These are phyloP conservation scores for Penicillium samsonianum DNA, from an alignment of 495 filamentous ascomycete genomes.

Conservation along the genomic window DNA sequence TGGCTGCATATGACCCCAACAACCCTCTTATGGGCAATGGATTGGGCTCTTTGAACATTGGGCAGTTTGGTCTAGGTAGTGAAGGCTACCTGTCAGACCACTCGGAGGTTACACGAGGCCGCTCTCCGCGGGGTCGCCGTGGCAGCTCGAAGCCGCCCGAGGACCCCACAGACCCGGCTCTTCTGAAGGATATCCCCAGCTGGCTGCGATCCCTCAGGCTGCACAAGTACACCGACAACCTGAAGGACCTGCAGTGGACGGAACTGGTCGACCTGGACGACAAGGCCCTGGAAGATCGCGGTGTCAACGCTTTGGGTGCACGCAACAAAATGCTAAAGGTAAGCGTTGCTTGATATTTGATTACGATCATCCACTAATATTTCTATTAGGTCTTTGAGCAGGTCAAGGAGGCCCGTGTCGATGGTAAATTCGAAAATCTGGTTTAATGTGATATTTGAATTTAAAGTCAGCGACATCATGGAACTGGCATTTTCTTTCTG, in stretches of 20 bases:
- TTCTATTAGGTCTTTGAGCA: conserved; percentile 80
- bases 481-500: conserved; percentile 32
- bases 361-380: conserved; percentile 18
- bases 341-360: conserved; percentile 20
- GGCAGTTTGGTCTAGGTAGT: conserved; percentile 69
- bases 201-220: conserved; percentile 94
- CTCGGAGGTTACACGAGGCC: conserved; percentile 83
- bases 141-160: conserved; percentile 97
- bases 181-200: conserved; percentile 92
- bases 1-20: conserved; percentile 80
- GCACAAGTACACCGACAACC: conserved; percentile 98
- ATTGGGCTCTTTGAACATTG: conserved; percentile 68
- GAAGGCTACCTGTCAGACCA: conserved; percentile 96
- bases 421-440: conserved; percentile 60
- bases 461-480: conserved; percentile 24
- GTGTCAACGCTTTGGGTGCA: conserved; percentile 93
- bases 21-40: conserved; percentile 74
- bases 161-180: conserved; percentile 87
- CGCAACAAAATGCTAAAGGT: conserved; percentile 98
- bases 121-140: conserved; percentile 87
- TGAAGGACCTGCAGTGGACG: conserved; percentile 97
- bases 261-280: conserved; percentile 91
- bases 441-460: conserved; percentile 24
- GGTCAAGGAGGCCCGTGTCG: conserved; percentile 76
- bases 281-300: conserved; percentile 87